phyloP scores from a whole-genome alignment of 2,329 filamentous ascomycete genomes.

The Arthrobotrys sphaeroides region DNA sequence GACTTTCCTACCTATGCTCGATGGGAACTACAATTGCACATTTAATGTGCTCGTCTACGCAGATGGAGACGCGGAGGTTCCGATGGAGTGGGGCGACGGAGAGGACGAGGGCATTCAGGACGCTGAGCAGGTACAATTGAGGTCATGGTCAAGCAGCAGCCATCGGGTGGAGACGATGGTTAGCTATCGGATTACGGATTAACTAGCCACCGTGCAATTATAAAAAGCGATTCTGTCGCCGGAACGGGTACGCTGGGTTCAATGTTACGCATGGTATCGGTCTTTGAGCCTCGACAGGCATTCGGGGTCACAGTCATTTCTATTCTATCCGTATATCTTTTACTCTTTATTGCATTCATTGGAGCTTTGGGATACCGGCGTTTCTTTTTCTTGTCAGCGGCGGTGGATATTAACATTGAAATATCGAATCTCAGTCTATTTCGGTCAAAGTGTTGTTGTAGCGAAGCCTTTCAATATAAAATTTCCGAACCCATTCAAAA shows the following conservation, averaged over 20 bases:
- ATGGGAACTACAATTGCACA: constrained; percentile 80
- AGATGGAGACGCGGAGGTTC: constrained; percentile 87
- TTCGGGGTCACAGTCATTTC: not conserved
- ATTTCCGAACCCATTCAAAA: constrained; percentile 10
- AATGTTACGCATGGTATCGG: not conserved
- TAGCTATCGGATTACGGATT: constrained; percentile 77
- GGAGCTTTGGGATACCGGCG: constrained; percentile 18
- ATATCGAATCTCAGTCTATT: not conserved
- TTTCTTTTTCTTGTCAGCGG: constrained; percentile 1
- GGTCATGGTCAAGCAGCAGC: constrained; percentile 94
- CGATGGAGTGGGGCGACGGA: constrained; percentile 97
- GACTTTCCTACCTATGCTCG: constrained; percentile 92
- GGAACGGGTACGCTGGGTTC: not conserved
- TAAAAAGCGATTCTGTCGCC: not conserved
- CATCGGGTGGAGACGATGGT: constrained; percentile 95
- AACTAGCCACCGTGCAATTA: not conserved
- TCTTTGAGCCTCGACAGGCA: not conserved
- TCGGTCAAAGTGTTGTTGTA: constrained; percentile 19
- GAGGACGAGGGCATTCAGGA: constrained; percentile 89
- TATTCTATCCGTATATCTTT: not conserved
- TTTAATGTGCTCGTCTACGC: constrained; percentile 99
- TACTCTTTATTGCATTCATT: not conserved
- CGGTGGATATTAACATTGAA: constrained; percentile 1
- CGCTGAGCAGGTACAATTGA: constrained; percentile 91
- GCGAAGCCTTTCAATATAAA: constrained; percentile 21